Percentiles rank a stretch among this genome's conserved stretches.
Evolutionary conservation across 306 rosid species (phyloP).

Genomic region (Lithocarpus polystachyus): DNA sequence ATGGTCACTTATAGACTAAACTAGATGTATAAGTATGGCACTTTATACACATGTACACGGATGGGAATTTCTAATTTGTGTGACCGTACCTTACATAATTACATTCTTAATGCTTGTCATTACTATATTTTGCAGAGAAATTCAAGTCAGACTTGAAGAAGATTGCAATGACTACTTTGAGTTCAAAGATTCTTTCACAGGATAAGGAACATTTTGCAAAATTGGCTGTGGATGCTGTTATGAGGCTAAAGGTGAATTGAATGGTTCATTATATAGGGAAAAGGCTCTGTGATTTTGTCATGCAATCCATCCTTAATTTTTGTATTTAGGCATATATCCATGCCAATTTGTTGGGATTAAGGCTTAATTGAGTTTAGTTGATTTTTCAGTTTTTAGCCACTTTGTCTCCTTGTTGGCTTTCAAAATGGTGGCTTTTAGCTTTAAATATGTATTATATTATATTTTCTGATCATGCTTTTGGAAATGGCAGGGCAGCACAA

Average conservation of each 20-base stretch:
- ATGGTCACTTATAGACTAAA: background rate
- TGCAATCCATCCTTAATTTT: background rate
- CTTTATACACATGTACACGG: background rate
- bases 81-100: background rate
- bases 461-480: background rate
- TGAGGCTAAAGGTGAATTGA: constrained; percentile 78
- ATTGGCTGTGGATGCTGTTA: constrained; percentile 92
- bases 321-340: background rate
- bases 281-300: background rate
- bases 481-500: constrained; percentile 90
- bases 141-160: constrained; percentile 89
- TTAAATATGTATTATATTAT: background rate
- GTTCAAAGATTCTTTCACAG: constrained; percentile 95
- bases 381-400: background rate
- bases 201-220: constrained; percentile 93
- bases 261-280: background rate
- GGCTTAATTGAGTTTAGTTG: background rate
- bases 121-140: constrained; percentile 52
- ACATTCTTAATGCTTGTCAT: constrained; percentile 9
- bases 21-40: background rate
- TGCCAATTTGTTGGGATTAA: no score
- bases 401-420: background rate
- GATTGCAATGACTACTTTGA: constrained; percentile 95
- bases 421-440: background rate
- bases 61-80: background rate